A percentile compares a stretch with the other conserved stretches of the same genome.
These are phyloP conservation scores for Verticillium nubilum DNA, from an alignment of 2,329 filamentous ascomycete species.

Conservation along the genomic window DNA sequence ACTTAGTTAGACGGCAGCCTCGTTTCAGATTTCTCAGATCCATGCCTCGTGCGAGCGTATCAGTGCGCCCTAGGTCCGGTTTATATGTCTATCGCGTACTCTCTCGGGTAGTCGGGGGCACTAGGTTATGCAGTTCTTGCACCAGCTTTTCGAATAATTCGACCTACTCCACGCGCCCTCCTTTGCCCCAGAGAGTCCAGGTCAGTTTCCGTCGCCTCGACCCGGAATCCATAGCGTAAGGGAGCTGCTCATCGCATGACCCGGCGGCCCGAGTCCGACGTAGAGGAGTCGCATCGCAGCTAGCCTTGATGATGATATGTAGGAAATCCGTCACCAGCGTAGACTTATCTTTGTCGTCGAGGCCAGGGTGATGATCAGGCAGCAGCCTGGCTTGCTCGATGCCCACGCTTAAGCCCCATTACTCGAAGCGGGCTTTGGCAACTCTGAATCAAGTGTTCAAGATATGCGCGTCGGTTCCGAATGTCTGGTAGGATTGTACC, in stretches of 20 bases:
- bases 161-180: constrained; percentile 5
- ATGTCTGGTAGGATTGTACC: constrained; percentile 11
- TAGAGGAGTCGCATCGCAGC: too few relatives aligned
- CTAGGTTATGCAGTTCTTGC: constrained; percentile 8
- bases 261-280: background rate
- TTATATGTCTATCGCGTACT: too few relatives aligned
- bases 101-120: background rate
- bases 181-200: constrained; percentile 11
- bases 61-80: background rate
- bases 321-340: too few relatives aligned
- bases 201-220: constrained; percentile 5
- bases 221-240: too few relatives aligned
- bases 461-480: constrained; percentile 6
- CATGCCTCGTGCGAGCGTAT: background rate
- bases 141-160: constrained; percentile 4
- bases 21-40: too few relatives aligned
- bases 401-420: constrained; percentile 16
- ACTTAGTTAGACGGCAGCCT: too few relatives aligned
- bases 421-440: constrained; percentile 9
- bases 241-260: too few relatives aligned
- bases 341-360: too few relatives aligned
- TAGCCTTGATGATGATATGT: too few relatives aligned
- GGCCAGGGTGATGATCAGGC: too few relatives aligned
- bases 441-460: constrained; percentile 10
- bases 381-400: too few relatives aligned